A percentile compares a stretch with the other conserved stretches of the same genome.
Evolutionary conservation across 768 basidiomycete species (phyloP).

Genomic region (Favolaschia claudopus): DNA sequence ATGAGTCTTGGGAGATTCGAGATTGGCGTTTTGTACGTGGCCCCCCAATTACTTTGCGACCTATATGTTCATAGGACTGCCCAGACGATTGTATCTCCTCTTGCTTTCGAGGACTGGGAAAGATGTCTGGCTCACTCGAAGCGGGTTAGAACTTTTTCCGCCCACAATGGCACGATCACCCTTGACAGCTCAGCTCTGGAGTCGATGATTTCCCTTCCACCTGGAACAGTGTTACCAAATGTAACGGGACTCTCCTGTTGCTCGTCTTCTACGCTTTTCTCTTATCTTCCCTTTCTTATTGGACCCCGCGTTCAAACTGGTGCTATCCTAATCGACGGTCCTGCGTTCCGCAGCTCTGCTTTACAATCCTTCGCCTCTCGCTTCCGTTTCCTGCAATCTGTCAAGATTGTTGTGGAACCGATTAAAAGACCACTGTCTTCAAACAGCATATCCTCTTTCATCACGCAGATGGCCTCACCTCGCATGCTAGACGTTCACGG

Average conservation of each 20-base stretch:
- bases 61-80: background rate
- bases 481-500: background rate
- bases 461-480: background rate
- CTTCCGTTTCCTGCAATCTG: background rate
- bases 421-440: background rate
- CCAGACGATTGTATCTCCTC: background rate
- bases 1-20: background rate
- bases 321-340: background rate
- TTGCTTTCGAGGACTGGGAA: background rate
- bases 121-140: background rate
- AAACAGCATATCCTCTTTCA: background rate
- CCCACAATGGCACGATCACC: too few species aligned
- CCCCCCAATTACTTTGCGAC: background rate
- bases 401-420: background rate
- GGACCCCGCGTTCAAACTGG: background rate
- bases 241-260: background rate
- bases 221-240: background rate
- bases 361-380: background rate
- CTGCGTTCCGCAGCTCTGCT: background rate
- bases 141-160: background rate
- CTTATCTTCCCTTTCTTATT: background rate
- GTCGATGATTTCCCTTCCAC: background rate
- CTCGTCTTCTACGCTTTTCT: background rate
- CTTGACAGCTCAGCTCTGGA: background rate
- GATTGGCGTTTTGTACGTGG: background rate